A percentile compares a stretch with the other conserved stretches of the same genome.
Conservation (phyloP, 495 filamentous ascomycete genomes). For the Hypoxylon cercidicola region DNA sequence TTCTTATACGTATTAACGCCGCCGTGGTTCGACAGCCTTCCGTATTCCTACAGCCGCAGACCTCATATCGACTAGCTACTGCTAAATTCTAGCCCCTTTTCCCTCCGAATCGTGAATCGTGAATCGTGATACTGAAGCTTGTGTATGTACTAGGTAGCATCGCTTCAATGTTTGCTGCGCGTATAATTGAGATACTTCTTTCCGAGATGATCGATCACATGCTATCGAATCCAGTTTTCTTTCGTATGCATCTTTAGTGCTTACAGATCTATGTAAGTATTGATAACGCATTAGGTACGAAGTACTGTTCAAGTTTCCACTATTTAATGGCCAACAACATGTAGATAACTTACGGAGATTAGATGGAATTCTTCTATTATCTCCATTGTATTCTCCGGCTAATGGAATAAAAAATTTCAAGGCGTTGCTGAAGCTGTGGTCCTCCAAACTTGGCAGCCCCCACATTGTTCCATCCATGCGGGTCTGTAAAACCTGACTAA, state of each 20-base stretch:
- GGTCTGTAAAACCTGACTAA: neutral
- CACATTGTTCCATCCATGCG: neutral
- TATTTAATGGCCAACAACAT: too few relatives aligned
- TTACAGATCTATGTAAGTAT: neutral
- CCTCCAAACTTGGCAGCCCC: neutral
- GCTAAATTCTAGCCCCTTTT: too few relatives aligned
- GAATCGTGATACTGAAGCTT: too few relatives aligned
- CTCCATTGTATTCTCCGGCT: conserved; percentile 1
- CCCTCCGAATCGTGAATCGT: too few relatives aligned
- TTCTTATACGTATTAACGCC: conserved; percentile 4
- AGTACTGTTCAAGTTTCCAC: too few relatives aligned
- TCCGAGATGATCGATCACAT: neutral
- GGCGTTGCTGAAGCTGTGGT: neutral
- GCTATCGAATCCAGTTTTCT: neutral
- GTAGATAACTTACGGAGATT: conserved; percentile 17
- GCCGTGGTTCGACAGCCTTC: too few relatives aligned
- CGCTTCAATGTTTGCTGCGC: neutral
- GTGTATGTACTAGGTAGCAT: too few relatives aligned
- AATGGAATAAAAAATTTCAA: too few relatives aligned
- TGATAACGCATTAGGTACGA: too few relatives aligned
- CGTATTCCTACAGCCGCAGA: too few relatives aligned
- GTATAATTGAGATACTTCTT: too few relatives aligned
- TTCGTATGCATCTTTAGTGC: neutral
- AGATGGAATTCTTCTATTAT: neutral
- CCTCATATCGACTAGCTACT: too few relatives aligned